Evolutionary conservation across 2,329 filamentous ascomycete genomes (phyloP).

Genomic region (Didymella lethalis): DNA sequence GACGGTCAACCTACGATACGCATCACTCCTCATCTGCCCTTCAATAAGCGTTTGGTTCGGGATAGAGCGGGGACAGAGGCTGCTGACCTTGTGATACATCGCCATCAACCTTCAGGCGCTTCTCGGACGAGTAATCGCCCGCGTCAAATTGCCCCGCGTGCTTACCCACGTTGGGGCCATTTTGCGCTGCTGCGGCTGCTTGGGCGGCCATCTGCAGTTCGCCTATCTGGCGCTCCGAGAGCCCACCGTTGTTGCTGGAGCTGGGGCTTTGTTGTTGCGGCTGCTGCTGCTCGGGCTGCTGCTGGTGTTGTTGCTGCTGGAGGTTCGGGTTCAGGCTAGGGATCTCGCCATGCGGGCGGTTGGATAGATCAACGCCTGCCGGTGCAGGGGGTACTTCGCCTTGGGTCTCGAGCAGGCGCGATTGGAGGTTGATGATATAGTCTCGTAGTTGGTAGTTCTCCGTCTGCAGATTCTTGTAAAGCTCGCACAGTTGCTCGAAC

Average conservation of each 20-base stretch:
- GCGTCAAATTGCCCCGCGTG: slow-evolving; percentile 46
- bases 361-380: slow-evolving; percentile 73
- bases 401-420: slow-evolving; percentile 80
- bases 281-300: slow-evolving; percentile 34
- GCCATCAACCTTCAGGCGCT: slow-evolving; percentile 47
- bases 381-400: slow-evolving; percentile 87
- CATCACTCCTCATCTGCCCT: slow-evolving; percentile 36
- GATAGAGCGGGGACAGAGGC: slow-evolving; percentile 29
- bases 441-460: slow-evolving; percentile 93
- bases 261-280: slow-evolving; percentile 32
- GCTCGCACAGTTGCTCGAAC: slow-evolving; percentile 75
- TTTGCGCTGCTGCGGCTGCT: slow-evolving; percentile 46
- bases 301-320: slow-evolving; percentile 24
- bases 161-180: slow-evolving; percentile 45
- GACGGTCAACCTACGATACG: slow-evolving; percentile 16
- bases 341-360: slow-evolving; percentile 57
- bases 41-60: slow-evolving; percentile 44
- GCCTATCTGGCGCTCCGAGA: slow-evolving; percentile 50
- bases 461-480: slow-evolving; percentile 79
- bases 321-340: slow-evolving; percentile 31
- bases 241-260: slow-evolving; percentile 43
- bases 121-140: slow-evolving; percentile 43
- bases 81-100: slow-evolving; percentile 47
- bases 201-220: slow-evolving; percentile 51
- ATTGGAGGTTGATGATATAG: slow-evolving; percentile 91